Percentiles rank a stretch among this genome's conserved stretches.
These are phyloP conservation scores for Plasmodium falciparum DNA, from an alignment of 169 alveolate genomes.

Conservation along the genomic window DNA sequence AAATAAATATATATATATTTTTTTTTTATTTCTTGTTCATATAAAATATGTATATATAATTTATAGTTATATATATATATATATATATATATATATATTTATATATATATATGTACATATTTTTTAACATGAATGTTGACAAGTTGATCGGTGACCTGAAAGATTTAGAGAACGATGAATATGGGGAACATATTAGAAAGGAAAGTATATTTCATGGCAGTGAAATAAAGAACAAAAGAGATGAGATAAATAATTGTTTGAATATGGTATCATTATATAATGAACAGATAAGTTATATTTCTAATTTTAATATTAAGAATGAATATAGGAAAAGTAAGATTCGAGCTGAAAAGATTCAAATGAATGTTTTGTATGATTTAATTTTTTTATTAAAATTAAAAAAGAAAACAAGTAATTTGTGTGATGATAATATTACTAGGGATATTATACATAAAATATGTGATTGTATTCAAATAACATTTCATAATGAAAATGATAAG, in stretches of 20 bases:
- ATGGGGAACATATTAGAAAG: neutral
- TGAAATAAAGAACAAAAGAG: neutral
- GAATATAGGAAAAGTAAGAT: slow-evolving; percentile 42
- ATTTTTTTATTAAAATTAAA: slow-evolving; percentile 56
- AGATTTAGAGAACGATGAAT: slow-evolving; percentile 26
- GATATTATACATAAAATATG: slow-evolving; percentile 16
- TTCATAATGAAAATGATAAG: slow-evolving; percentile 39
- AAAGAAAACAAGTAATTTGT: neutral
- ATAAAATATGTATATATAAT: neutral
- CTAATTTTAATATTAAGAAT: slow-evolving; percentile 67
- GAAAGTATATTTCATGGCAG: neutral
- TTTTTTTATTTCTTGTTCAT: too few relatives aligned
- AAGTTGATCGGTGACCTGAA: slow-evolving; percentile 23
- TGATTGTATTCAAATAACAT: slow-evolving; percentile 31
- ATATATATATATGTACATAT: slow-evolving; percentile 10
- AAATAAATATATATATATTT: too few relatives aligned
- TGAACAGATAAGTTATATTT: slow-evolving; percentile 12
- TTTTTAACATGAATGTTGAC: slow-evolving; percentile 18
- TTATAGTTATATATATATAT: neutral
- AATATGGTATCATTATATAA: neutral
- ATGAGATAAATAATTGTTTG: neutral
- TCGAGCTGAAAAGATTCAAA: slow-evolving; percentile 40
- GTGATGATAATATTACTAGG: neutral
- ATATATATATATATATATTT: neutral
- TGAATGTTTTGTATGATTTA: slow-evolving; percentile 21